Evolutionary conservation across 805 yeast genomes (phyloP), one percentile per base, ranked within the genome.

Genomic region (Pichia pseudocactophila): DNA sequence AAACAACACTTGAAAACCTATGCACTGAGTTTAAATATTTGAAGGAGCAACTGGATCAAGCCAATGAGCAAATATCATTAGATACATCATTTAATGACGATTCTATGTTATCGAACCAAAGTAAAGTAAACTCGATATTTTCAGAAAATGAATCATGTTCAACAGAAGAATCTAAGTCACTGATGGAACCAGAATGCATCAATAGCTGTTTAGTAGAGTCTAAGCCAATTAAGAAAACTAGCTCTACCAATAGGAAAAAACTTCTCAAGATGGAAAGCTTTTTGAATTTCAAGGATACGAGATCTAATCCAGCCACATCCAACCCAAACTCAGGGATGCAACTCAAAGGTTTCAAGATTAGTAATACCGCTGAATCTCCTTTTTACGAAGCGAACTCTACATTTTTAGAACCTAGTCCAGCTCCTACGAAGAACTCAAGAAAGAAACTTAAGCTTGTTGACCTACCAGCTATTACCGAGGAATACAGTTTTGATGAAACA

Each of bases 1-100:
- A 68, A 40, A 69, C 73, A 2, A 70, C 74, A 3, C 53, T 68
- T 35, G 73, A 69, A 17, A 71, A 71, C 45, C 41, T 71, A 18
- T 58, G 59, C 30, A 50, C 65, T 37, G 76, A 71, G 46, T 70
- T 59, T 43, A 55, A 58, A 15, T 66, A 64, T 41, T 42, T 70
- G 9, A 56, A 42, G n/a, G 51, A 51, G 13, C 63, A 58, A 41
- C 41, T 56, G 10, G 34, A 36, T 19, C 35, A 50, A 7, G 54
- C 57, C 3, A 57, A 56, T 37, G 47, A 48, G 4, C 41, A 45
- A n/a, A 17, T 25, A 10, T 27, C 15, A 2, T 10, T 18, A 4
- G 36, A 37, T 9, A 8, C 36, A 19, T 34, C 40, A 12, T 15
- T 35, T 9, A 26, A 3, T 18, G 47, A 36, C 13, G 33, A 25